A percentile compares a stretch with the other conserved stretches of the same genome.
Conservation (phyloP, 2,329 filamentous ascomycete genomes). For the Fonsecaea nubica region DNA sequence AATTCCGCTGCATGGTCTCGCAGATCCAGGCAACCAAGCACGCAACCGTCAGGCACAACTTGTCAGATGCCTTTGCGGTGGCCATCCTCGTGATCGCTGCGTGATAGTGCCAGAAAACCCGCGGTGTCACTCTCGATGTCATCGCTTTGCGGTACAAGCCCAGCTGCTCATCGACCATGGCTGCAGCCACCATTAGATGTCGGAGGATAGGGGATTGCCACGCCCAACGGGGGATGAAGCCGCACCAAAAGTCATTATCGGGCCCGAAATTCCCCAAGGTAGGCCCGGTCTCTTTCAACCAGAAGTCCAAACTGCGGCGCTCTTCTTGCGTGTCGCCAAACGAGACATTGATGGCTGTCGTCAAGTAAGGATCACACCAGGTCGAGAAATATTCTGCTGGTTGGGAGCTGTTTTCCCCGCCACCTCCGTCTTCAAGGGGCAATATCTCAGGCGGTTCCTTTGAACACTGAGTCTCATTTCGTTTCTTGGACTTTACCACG, state of each 20-base stretch:
- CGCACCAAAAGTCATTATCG: slow-evolving; percentile 18
- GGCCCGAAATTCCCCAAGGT: slow-evolving; percentile 24
- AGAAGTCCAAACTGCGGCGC: slow-evolving; percentile 21
- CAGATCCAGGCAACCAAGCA: slow-evolving; percentile 23
- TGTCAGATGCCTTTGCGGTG: slow-evolving; percentile 4
- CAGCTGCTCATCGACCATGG: slow-evolving; percentile 20
- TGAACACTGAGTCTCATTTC: background rate
- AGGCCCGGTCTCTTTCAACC: slow-evolving; percentile 18
- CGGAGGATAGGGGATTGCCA: slow-evolving; percentile 17
- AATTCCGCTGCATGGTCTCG: slow-evolving; percentile 19
- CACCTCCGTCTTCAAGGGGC: background rate
- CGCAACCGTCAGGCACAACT: slow-evolving; percentile 9
- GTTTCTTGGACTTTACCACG: slow-evolving; percentile 1
- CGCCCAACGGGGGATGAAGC: slow-evolving; percentile 18
- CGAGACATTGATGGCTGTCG: background rate
- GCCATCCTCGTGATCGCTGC: slow-evolving; percentile 20
- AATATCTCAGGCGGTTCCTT: background rate
- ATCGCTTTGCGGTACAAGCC: slow-evolving; percentile 21
- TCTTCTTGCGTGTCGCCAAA: slow-evolving; percentile 14
- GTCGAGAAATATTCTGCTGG: background rate
- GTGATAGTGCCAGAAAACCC: slow-evolving; percentile 20
- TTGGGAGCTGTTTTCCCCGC: background rate
- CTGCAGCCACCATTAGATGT: slow-evolving; percentile 20
- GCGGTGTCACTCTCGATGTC: slow-evolving; percentile 6
- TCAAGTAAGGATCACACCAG: background rate